Conservation (phyloP, 352 stramenopile species). For the Chrysophaeum taylorii region DNA sequence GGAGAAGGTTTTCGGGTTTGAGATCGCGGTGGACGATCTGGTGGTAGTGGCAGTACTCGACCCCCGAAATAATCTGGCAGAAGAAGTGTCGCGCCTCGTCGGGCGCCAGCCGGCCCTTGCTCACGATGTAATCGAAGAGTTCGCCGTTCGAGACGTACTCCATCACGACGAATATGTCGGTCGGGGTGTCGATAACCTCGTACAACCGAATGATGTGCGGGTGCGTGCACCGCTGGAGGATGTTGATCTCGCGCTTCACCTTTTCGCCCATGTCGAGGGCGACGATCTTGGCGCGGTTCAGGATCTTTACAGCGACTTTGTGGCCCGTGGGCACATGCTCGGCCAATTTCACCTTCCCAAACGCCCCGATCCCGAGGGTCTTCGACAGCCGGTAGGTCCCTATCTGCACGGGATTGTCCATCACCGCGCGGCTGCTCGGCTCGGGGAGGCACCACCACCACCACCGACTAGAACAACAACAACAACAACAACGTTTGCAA, state of each 20-base stretch:
- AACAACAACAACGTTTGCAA: too few relatives aligned
- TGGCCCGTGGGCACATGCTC: conserved; percentile 94
- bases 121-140: conserved; percentile 99
- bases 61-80: conserved; percentile 91
- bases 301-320: conserved; percentile 99
- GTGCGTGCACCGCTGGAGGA: conserved; percentile 95
- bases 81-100: conserved; percentile 98
- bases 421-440: too few relatives aligned
- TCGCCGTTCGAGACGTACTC: conserved; percentile 82
- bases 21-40: conserved; percentile 96
- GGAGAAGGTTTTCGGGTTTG: conserved; percentile 92
- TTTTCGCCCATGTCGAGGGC: conserved; percentile 98
- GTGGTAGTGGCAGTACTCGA: conserved; percentile 99
- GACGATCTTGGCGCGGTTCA: conserved; percentile 98
- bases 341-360: conserved; percentile 93
- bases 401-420: conserved; percentile 78
- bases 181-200: conserved; percentile 73
- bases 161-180: conserved; percentile 89
- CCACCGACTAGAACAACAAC: too few relatives aligned
- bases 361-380: conserved; percentile 97
- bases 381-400: conserved; percentile 95
- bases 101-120: conserved; percentile 77
- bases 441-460: too few relatives aligned
- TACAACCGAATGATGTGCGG: conserved; percentile 99
- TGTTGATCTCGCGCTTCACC: conserved; percentile 96